Base-by-base conservation (phyloP, 208 protist species). In the Crithidia brevicula region DNA sequence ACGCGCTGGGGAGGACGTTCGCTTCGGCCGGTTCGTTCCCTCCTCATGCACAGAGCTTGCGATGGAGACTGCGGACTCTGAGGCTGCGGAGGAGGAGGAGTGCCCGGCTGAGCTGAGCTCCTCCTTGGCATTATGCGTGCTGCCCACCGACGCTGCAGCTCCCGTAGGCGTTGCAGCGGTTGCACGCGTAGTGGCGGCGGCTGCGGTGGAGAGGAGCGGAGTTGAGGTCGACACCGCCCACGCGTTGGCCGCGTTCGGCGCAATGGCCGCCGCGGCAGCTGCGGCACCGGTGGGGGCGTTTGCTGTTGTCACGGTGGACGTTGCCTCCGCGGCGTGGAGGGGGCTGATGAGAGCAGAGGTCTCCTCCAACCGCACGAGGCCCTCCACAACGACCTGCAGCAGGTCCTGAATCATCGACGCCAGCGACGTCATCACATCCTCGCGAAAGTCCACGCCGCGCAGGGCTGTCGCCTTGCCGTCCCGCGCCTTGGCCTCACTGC, bases 311-410 rank as follows among this genome's bases (percentile, higher is more conserved):
- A 51, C 38, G 13, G 61, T 38, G 0, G 46, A 18, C 10, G 38
- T 27, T 10, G 18, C 40, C 16, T 36, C 61, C 6, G 65, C 63
- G 22, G 60, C 68, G 57, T 59, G 65, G 36, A 59, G 45, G 1
- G 73, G 63, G 33, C 56, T 60, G 49, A 88, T 46, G 9, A 78
- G 64, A 1, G 72, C 45, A 67, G 67, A 85, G 40, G 88, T 66
- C 57, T 92, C 81, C 76, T 95, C 90, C 25, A 95, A 73, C 8
- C 77, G 74, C 67, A 93, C 58, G 1, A 95, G 62, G 4, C 90
- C 87, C 56, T 95, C 87, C 42, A 92, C 83, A 1, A 87, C 81
- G 4, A 92, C 81, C 67, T 91, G 86, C 56, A 93, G 72, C 8
- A 92, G 70, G 42, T 89, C 81, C 63, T 91, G 86, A 10, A 75